phyloP scores from a whole-genome alignment of 1,139 yeast species.

The Candida frijolesensis region DNA sequence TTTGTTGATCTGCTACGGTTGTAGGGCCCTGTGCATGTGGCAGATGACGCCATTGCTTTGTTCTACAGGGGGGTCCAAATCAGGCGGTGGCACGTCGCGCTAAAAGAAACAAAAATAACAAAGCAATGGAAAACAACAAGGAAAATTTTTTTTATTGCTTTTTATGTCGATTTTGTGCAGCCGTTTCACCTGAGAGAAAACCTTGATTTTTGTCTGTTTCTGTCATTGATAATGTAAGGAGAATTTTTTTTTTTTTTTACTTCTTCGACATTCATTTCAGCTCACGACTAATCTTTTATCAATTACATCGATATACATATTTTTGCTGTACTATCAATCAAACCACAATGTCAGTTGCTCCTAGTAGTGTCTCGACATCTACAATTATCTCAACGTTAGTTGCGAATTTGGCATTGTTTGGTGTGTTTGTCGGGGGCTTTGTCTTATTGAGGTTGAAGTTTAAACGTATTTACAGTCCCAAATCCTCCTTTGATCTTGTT shows the following conservation, averaged over 20 bases:
- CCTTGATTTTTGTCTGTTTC: not conserved
- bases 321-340: too few relatives aligned
- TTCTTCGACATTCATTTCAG: too few relatives aligned
- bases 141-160: not conserved
- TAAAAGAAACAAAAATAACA: too few relatives aligned
- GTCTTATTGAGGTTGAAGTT: constrained; percentile 55
- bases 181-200: too few relatives aligned
- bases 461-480: constrained; percentile 69
- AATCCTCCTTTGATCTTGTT: constrained; percentile 57
- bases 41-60: too few relatives aligned
- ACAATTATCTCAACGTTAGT: constrained; percentile 64
- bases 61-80: too few relatives aligned
- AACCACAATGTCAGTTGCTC: constrained; percentile 19
- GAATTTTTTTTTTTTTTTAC: not conserved
- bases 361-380: constrained; percentile 56
- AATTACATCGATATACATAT: too few relatives aligned
- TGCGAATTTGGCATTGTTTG: constrained; percentile 56
- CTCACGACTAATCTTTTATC: too few relatives aligned
- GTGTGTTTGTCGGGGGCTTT: constrained; percentile 55
- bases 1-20: too few relatives aligned
- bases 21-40: too few relatives aligned
- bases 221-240: not conserved
- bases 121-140: too few relatives aligned
- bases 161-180: not conserved
- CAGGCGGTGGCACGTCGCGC: too few relatives aligned